Evolutionary conservation across 106 monocot genomes (phyloP).

Genomic region (Dioscorea zingiberensis): DNA sequence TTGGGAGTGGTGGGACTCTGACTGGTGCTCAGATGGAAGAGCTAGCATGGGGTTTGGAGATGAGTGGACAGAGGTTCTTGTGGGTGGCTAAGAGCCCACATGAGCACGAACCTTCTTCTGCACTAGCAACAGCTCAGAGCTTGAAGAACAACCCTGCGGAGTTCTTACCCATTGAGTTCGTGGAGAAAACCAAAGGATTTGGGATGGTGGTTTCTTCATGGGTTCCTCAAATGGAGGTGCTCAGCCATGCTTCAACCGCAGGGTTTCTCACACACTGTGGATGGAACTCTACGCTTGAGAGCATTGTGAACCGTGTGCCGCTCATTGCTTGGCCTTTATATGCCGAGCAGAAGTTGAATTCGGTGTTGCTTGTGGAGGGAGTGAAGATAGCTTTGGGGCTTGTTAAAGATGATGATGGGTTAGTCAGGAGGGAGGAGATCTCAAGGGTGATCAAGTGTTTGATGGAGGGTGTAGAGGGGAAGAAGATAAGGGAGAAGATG

Average conservation of each 20-base stretch:
- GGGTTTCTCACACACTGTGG: constrained; percentile 69
- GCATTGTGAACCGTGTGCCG: constrained; percentile 4
- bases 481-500: background rate
- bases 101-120: background rate
- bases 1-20: background rate
- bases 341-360: constrained; percentile 1
- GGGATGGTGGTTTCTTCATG: constrained; percentile 3
- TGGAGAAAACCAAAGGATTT: background rate
- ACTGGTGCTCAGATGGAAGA: background rate
- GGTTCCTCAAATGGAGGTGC: constrained; percentile 40
- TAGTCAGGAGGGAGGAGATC: background rate
- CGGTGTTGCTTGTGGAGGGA: background rate
- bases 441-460: background rate
- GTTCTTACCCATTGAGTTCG: background rate
- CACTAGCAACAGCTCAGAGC: background rate
- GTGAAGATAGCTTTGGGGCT: background rate
- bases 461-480: background rate
- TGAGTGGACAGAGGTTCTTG: background rate
- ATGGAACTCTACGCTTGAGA: constrained; percentile 74
- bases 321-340: background rate
- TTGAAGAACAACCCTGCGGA: background rate
- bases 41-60: constrained; percentile 4
- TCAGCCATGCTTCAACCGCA: constrained; percentile 31
- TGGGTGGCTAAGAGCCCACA: background rate
- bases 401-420: background rate